A percentile compares a stretch with the other conserved stretches of the same genome.
These are phyloP conservation scores for Metschnikowia kofuensis DNA, from an alignment of 805 yeast species.

Conservation along the genomic window DNA sequence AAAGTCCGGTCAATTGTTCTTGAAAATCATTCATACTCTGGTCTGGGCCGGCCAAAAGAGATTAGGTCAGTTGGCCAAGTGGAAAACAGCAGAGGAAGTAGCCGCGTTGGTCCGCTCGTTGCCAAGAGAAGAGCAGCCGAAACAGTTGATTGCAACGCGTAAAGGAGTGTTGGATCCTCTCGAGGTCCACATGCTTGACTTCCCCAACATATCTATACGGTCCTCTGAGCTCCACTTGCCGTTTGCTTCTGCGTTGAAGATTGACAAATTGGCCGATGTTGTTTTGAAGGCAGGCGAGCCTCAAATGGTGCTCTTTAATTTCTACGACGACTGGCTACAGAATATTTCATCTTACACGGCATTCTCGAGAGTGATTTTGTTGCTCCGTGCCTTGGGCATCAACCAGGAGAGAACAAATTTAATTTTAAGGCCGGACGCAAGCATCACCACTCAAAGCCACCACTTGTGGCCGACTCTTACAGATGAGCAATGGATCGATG, in stretches of 20 bases:
- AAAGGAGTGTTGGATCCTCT: constrained; percentile 91
- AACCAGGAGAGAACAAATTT: constrained; percentile 73
- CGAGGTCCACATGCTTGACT: constrained; percentile 95
- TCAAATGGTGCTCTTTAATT: constrained; percentile 84
- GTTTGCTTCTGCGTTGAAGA: constrained; percentile 78
- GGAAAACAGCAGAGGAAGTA: constrained; percentile 98
- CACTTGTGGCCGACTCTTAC: constrained; percentile 92
- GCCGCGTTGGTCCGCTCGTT: constrained; percentile 85
- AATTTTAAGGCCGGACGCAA: constrained; percentile 71
- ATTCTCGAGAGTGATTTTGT: constrained; percentile 78
- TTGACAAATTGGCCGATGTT: constrained; percentile 74
- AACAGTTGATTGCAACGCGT: constrained; percentile 84
- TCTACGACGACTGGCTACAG: constrained; percentile 90
- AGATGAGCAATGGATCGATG: constrained; percentile 88
- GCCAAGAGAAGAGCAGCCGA: constrained; percentile 93
- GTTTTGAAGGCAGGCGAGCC: constrained; percentile 89
- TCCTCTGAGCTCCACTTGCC: constrained; percentile 89
- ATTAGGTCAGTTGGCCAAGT: constrained; percentile 86
- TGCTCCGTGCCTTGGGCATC: constrained; percentile 79
- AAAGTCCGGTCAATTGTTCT: constrained; percentile 81
- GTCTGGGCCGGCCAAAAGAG: constrained; percentile 98
- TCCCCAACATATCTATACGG: constrained; percentile 86
- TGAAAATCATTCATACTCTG: constrained; percentile 87
- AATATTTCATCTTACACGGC: constrained; percentile 87
- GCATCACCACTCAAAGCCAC: constrained; percentile 65